Evolutionary conservation across 192 early-diverging fungal species (phyloP).

Genomic region (Coemansia sp.): DNA sequence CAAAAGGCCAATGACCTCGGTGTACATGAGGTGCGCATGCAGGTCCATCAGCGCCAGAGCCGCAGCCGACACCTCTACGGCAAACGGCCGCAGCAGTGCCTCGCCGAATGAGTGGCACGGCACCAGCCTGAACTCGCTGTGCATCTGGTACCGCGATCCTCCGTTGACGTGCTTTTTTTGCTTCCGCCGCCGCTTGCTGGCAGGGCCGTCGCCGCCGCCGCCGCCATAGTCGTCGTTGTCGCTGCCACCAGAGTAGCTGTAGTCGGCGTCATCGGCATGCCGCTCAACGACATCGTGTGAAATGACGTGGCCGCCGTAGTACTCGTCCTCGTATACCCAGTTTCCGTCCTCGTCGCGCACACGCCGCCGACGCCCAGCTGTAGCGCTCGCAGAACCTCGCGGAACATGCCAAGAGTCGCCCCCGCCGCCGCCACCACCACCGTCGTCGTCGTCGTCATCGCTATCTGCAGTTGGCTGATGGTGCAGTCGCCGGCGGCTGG

Average conservation of each 20-base stretch:
- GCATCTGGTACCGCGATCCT: not conserved
- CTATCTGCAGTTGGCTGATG: not conserved
- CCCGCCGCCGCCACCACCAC: not conserved
- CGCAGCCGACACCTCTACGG: slow-evolving; percentile 23
- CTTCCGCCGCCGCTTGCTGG: slow-evolving; percentile 3
- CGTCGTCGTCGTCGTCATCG: slow-evolving; percentile 1
- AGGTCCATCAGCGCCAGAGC: slow-evolving; percentile 88
- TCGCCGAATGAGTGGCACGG: slow-evolving; percentile 24
- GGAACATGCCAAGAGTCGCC: not conserved
- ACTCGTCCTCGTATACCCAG: slow-evolving; percentile 25
- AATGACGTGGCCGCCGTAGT: slow-evolving; percentile 38
- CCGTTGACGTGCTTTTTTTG: not conserved
- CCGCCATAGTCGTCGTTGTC: not conserved
- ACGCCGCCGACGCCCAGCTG: slow-evolving; percentile 9
- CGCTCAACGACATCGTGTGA: slow-evolving; percentile 35
- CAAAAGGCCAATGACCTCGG: slow-evolving; percentile 92
- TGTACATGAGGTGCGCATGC: slow-evolving; percentile 87
- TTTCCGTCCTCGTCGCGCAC: slow-evolving; percentile 11
- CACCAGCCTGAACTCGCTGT: slow-evolving; percentile 48
- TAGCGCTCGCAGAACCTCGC: not conserved
- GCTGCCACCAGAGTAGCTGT: slow-evolving; percentile 20
- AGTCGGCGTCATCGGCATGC: slow-evolving; percentile 36
- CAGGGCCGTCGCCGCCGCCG: not conserved
- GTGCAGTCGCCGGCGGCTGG: not conserved
- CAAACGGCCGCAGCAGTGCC: slow-evolving; percentile 25